A percentile compares a stretch with the other conserved stretches of the same genome.
phyloP scores from a whole-genome alignment of 2,329 filamentous ascomycete species.

The Clathrospora elynae region DNA sequence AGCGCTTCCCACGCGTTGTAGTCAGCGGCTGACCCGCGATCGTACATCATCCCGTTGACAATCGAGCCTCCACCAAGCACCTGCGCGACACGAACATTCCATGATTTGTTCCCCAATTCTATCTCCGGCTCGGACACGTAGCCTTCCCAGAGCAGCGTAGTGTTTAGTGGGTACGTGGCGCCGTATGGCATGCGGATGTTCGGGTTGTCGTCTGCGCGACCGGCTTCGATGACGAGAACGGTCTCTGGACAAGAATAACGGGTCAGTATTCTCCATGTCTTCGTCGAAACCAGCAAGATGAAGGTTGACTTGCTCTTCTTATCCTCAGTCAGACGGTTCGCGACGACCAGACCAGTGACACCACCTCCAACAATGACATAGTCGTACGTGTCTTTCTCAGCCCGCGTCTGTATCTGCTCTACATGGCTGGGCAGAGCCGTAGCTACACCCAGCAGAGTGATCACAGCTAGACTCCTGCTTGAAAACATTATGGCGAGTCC shows the following conservation, averaged over 20 bases:
- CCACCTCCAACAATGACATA: slow-evolving; percentile 39
- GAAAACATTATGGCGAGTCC: slow-evolving; percentile 25
- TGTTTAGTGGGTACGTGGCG: slow-evolving; percentile 28
- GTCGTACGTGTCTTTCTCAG: slow-evolving; percentile 25
- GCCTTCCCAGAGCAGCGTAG: slow-evolving; percentile 23
- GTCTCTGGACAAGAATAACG: slow-evolving; percentile 16
- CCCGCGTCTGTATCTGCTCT: slow-evolving; percentile 4
- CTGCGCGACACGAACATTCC: slow-evolving; percentile 22
- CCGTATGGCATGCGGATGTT: slow-evolving; percentile 32
- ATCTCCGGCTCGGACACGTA: slow-evolving; percentile 29
- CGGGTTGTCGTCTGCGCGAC: slow-evolving; percentile 28
- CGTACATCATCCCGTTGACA: slow-evolving; percentile 48
- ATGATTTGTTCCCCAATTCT: slow-evolving; percentile 22
- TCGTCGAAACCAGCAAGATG: background rate
- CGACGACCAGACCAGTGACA: slow-evolving; percentile 33
- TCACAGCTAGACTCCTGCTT: slow-evolving; percentile 18
- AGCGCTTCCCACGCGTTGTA: slow-evolving; percentile 63
- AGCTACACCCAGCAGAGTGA: slow-evolving; percentile 20
- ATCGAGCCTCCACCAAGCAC: slow-evolving; percentile 33
- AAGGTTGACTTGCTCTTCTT: slow-evolving; percentile 7
- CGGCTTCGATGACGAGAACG: slow-evolving; percentile 39
- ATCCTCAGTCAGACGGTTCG: slow-evolving; percentile 30
- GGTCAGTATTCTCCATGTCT: background rate
- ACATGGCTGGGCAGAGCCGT: slow-evolving; percentile 17
- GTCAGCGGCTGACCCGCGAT: slow-evolving; percentile 43